phyloP scores from a whole-genome alignment of 2,329 filamentous ascomycete species.

The Immersiporthe knoxdaviesiana region DNA sequence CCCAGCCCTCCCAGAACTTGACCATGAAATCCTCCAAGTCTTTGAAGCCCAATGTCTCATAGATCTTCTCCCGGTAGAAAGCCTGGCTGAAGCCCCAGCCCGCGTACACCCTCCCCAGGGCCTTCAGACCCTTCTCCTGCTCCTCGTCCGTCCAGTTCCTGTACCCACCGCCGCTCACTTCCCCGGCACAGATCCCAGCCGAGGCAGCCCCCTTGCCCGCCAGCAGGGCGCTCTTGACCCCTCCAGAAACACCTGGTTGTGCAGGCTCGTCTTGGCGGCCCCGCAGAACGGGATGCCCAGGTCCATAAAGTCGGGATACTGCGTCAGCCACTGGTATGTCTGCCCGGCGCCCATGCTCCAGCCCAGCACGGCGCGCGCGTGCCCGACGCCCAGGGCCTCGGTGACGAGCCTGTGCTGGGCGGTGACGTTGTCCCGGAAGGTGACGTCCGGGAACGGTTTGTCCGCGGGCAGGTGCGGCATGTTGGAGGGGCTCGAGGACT shows the following conservation, averaged over 20 bases:
- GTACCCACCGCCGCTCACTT: conserved; percentile 11
- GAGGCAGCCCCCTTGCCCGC: conserved; percentile 38
- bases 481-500: conserved; percentile 58
- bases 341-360: conserved; percentile 62
- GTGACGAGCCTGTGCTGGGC: conserved; percentile 51
- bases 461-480: conserved; percentile 36
- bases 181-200: conserved; percentile 23
- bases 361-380: conserved; percentile 52
- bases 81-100: conserved; percentile 82
- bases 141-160: conserved; percentile 33
- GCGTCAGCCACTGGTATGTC: conserved; percentile 55
- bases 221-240: conserved; percentile 52
- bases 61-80: conserved; percentile 75
- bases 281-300: conserved; percentile 54
- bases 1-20: conserved; percentile 78
- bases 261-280: conserved; percentile 52
- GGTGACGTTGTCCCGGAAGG: conserved; percentile 55
- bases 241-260: conserved; percentile 60
- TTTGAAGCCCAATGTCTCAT: conserved; percentile 67
- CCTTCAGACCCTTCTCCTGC: conserved; percentile 58
- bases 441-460: conserved; percentile 47
- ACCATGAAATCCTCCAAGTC: conserved; percentile 74
- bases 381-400: conserved; percentile 44
- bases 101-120: conserved; percentile 75
- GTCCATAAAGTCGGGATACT: conserved; percentile 53